Percentiles rank a stretch among this genome's conserved stretches.
These are phyloP conservation scores for Torulaspora pretoriensis DNA, from an alignment of 1,139 yeast genomes.

Conservation along the genomic window DNA sequence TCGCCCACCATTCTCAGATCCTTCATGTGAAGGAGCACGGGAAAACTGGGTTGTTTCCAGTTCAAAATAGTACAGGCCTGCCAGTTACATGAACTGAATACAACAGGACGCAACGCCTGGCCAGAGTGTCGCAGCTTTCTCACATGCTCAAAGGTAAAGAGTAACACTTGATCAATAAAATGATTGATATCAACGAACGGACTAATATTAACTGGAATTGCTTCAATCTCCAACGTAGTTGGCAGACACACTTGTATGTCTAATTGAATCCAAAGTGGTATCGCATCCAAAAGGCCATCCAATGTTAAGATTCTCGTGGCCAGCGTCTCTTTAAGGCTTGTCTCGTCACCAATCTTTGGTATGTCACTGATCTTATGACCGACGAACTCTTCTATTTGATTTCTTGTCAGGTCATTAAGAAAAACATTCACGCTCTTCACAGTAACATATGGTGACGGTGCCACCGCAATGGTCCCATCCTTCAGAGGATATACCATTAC, in stretches of 20 bases:
- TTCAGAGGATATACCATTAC: slow-evolving; percentile 66
- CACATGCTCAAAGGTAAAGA: slow-evolving; percentile 74
- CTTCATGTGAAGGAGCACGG: slow-evolving; percentile 81
- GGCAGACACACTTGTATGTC: slow-evolving; percentile 82
- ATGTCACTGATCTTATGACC: slow-evolving; percentile 37
- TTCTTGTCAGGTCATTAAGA: slow-evolving; percentile 42
- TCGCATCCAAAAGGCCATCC: slow-evolving; percentile 50
- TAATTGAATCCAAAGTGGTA: slow-evolving; percentile 60
- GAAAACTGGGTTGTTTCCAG: slow-evolving; percentile 98
- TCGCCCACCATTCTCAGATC: slow-evolving; percentile 45
- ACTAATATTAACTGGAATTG: slow-evolving; percentile 49
- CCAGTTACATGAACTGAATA: slow-evolving; percentile 83
- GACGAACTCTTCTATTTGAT: slow-evolving; percentile 35
- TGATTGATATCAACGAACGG: slow-evolving; percentile 52
- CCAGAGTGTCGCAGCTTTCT: slow-evolving; percentile 45
- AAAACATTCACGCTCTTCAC: slow-evolving; percentile 51
- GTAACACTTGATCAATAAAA: slow-evolving; percentile 70
- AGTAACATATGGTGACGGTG: slow-evolving; percentile 65
- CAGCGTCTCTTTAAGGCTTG: slow-evolving; percentile 31
- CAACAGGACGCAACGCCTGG: slow-evolving; percentile 50
- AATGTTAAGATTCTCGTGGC: slow-evolving; percentile 55
- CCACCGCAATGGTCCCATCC: slow-evolving; percentile 83
- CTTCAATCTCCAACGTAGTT: slow-evolving; percentile 57
- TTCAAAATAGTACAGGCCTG: slow-evolving; percentile 85
- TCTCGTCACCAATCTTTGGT: slow-evolving; percentile 24